Conservation (phyloP, 1,284 basidiomycete genomes). For the Cutaneotrichosporon mucoides region DNA sequence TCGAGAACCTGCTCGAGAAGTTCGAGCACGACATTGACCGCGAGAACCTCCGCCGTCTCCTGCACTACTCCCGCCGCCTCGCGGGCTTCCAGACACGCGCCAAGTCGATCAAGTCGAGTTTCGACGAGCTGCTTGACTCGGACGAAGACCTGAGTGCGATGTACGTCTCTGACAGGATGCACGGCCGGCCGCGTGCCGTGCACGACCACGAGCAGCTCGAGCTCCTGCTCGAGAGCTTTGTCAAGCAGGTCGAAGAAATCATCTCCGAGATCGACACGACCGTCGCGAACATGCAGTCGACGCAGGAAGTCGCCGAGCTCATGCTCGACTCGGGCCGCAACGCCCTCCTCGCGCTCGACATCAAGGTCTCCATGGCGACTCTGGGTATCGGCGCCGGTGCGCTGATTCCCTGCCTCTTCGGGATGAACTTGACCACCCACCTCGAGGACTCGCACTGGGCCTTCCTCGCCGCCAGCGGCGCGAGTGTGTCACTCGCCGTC, state of each 20-base stretch:
- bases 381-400: constrained; percentile 90
- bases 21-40: constrained; percentile 90
- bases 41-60: constrained; percentile 80
- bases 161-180: constrained; percentile 80
- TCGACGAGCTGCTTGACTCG: constrained; percentile 85
- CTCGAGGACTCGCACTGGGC: constrained; percentile 47
- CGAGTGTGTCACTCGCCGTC: constrained; percentile 36
- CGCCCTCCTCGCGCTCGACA: constrained; percentile 80
- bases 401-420: constrained; percentile 88
- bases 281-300: constrained; percentile 89
- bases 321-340: constrained; percentile 97
- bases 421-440: constrained; percentile 74
- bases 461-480: constrained; percentile 44
- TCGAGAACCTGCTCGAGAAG: constrained; percentile 81
- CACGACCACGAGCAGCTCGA: constrained; percentile 92
- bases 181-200: constrained; percentile 55
- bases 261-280: constrained; percentile 87
- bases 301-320: constrained; percentile 95
- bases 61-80: constrained; percentile 83
- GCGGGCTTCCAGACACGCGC: constrained; percentile 84
- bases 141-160: constrained; percentile 90
- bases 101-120: constrained; percentile 77
- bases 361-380: constrained; percentile 91
- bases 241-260: constrained; percentile 93
- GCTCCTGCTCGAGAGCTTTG: constrained; percentile 84